Percentiles rank a stretch among this genome's conserved stretches.
Evolutionary conservation across 2,329 filamentous ascomycete genomes (phyloP).

Genomic region (Pyrenophora teres): DNA sequence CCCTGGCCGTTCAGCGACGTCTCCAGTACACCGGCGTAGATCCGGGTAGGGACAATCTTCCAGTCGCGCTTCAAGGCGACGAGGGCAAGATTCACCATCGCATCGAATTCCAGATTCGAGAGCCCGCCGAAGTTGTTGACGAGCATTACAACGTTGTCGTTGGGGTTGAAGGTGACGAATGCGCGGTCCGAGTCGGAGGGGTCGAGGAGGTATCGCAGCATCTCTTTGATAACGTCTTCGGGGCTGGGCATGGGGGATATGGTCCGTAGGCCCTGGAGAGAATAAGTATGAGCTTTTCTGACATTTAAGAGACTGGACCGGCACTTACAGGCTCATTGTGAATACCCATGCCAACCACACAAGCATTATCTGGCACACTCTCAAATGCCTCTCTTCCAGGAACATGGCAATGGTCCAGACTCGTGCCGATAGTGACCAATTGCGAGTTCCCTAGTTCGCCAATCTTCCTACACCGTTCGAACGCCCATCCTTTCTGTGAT

Average conservation of each 20-base stretch:
- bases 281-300: background rate
- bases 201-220: conserved; percentile 56
- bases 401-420: conserved; percentile 59
- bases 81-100: conserved; percentile 51
- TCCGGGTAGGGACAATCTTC: conserved; percentile 54
- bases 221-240: conserved; percentile 54
- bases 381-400: conserved; percentile 58
- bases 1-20: conserved; percentile 61
- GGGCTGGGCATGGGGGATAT: conserved; percentile 55
- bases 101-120: conserved; percentile 55
- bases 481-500: conserved; percentile 51
- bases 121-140: conserved; percentile 58
- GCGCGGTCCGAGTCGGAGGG: conserved; percentile 54
- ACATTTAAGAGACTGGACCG: background rate
- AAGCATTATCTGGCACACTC: conserved; percentile 48
- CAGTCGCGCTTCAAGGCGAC: conserved; percentile 52
- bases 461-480: conserved; percentile 53
- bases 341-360: conserved; percentile 55
- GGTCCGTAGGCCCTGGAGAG: conserved; percentile 49
- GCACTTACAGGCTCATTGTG: conserved; percentile 56
- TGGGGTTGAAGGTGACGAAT: conserved; percentile 54
- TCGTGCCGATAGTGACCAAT: conserved; percentile 57
- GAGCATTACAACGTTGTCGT: conserved; percentile 53
- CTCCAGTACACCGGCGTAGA: conserved; percentile 57
- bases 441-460: conserved; percentile 52